A percentile compares a stretch with the other conserved stretches of the same genome.
These are phyloP conservation scores for Millerozyma miso DNA, from an alignment of 805 yeast genomes.

Conservation along the genomic window DNA sequence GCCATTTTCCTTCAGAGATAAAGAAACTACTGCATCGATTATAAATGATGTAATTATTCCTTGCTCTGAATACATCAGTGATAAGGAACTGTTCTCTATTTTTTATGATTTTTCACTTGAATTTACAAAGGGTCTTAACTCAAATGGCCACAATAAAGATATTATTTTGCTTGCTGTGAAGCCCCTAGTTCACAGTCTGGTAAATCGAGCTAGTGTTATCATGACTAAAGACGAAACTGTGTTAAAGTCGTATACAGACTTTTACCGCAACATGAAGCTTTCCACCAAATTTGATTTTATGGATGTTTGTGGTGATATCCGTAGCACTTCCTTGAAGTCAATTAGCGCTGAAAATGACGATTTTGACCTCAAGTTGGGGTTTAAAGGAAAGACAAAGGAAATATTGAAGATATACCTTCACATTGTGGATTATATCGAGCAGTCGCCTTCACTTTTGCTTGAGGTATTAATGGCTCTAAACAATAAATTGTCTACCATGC, in stretches of 20 bases:
- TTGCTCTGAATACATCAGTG: constrained; percentile 12
- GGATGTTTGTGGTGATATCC: not conserved
- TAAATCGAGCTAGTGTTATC: not conserved
- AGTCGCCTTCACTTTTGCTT: not conserved
- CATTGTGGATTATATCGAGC: not conserved
- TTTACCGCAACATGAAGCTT: not conserved
- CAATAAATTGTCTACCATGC: not conserved
- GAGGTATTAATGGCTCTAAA: not conserved
- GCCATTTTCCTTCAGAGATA: constrained; percentile 15
- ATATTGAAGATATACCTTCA: not conserved
- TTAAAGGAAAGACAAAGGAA: not conserved
- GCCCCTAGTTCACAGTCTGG: not conserved
- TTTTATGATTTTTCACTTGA: not conserved
- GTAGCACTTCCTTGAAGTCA: not conserved
- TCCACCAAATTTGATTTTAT: not conserved
- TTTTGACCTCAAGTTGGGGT: not conserved
- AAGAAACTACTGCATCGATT: constrained; percentile 16
- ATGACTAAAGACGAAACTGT: not conserved
- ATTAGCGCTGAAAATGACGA: not conserved
- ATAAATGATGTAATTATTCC: constrained; percentile 14
- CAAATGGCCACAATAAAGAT: not conserved
- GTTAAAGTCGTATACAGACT: not conserved
- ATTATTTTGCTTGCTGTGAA: too few species aligned
- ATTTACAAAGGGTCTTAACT: not conserved
- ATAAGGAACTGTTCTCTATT: not conserved